These are phyloP conservation scores for Aspergillus japonicus DNA, from an alignment of 2,329 filamentous ascomycete genomes.

Conservation along the genomic window DNA sequence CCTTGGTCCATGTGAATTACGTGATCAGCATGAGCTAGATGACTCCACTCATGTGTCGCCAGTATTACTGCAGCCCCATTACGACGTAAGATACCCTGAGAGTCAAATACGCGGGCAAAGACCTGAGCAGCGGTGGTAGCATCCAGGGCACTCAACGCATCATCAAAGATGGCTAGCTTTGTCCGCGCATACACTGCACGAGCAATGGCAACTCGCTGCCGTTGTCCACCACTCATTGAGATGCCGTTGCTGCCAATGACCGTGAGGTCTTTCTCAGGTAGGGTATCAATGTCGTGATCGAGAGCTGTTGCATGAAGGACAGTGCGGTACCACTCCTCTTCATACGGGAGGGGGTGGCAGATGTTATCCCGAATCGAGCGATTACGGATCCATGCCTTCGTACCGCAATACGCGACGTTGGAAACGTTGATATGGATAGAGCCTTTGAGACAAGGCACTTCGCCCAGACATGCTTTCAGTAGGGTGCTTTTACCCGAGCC, in stretches of 20 bases:
- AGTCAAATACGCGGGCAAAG: not conserved
- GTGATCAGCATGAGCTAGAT: not conserved
- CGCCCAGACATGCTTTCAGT: not conserved
- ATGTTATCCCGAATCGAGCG: not conserved
- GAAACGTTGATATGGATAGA: not conserved
- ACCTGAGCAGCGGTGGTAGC: not conserved
- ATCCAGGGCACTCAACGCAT: not conserved
- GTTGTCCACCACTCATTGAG: not conserved
- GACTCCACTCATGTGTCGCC: not conserved
- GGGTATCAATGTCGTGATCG: constrained; percentile 50
- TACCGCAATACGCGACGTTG: not conserved
- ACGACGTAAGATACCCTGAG: not conserved
- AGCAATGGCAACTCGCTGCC: not conserved
- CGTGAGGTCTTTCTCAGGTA: constrained; percentile 70
- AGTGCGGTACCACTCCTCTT: not conserved
- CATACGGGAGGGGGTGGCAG: not conserved
- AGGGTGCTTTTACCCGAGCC: not conserved
- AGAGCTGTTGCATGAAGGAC: not conserved
- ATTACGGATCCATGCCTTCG: not conserved
- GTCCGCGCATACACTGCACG: constrained; percentile 1
- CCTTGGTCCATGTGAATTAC: not conserved
- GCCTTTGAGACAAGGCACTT: not conserved
- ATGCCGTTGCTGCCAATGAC: constrained; percentile 73
- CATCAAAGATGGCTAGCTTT: not conserved
- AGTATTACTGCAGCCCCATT: not conserved